A percentile compares a stretch with the other conserved stretches of the same genome.
Evolutionary conservation across 345 rosid genomes (phyloP).

Genomic region (Sisymbrium altissimum): DNA sequence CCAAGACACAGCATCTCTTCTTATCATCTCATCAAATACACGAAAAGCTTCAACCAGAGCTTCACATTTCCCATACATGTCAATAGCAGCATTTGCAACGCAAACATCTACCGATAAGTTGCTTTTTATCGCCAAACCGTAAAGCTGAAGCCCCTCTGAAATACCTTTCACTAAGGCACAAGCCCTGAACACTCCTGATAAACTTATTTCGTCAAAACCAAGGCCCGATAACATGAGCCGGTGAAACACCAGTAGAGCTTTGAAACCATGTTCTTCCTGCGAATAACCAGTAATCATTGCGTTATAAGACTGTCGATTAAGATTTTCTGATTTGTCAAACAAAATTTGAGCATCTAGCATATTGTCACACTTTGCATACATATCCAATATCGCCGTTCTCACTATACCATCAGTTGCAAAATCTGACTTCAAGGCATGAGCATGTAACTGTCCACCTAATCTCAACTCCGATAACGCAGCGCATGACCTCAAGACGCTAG

Average conservation of each 20-base stretch:
- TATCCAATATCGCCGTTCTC: conserved; percentile 86
- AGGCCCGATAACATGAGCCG: conserved; percentile 50
- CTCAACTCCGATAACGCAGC: conserved; percentile 53
- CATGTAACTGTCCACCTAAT: conserved; percentile 77
- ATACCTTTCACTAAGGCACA: conserved; percentile 65
- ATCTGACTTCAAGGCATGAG: conserved; percentile 64
- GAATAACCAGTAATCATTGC: conserved; percentile 80
- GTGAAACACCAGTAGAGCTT: conserved; percentile 61
- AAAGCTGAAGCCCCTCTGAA: conserved; percentile 70
- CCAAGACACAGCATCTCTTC: conserved; percentile 86
- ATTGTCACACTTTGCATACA: conserved; percentile 83
- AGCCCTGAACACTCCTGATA: conserved; percentile 83
- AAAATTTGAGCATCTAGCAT: conserved; percentile 62
- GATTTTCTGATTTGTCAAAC: conserved; percentile 59
- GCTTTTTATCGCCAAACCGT: conserved; percentile 62
- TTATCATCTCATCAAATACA: conserved; percentile 67
- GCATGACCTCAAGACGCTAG: conserved; percentile 78
- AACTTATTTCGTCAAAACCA: conserved; percentile 73
- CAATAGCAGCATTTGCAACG: conserved; percentile 78
- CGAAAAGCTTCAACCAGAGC: conserved; percentile 60
- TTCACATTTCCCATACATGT: conserved; percentile 92
- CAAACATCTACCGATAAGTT: conserved; percentile 44
- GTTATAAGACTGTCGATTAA: conserved; percentile 67
- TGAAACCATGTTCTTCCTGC: conserved; percentile 48
- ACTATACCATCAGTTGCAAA: conserved; percentile 63